phyloP scores from a whole-genome alignment of 108 stramenopile species.

The Poteriospumella lacustris region DNA sequence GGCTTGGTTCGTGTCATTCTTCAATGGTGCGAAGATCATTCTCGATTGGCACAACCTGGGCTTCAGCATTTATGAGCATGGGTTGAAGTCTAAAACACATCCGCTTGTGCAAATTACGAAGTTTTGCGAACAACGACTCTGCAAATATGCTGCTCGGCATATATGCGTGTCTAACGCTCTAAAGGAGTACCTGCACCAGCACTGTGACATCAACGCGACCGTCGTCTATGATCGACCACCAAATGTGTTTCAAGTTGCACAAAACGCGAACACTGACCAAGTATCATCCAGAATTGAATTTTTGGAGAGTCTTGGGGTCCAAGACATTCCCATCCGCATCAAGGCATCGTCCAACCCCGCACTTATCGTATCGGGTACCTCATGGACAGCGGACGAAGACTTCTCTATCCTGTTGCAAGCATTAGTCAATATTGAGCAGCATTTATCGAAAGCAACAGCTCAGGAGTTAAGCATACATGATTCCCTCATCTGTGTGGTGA shows the following conservation, averaged over 20 bases:
- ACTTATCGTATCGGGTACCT: conserved; percentile 80
- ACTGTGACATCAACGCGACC: conserved; percentile 52
- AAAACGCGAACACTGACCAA: conserved; percentile 23
- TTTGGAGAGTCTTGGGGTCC: conserved; percentile 25
- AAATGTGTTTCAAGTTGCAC: conserved; percentile 65
- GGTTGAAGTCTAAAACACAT: neutral
- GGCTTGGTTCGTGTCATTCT: conserved; percentile 57
- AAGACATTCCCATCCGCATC: conserved; percentile 32
- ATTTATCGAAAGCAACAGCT: conserved; percentile 11
- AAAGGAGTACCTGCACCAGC: conserved; percentile 65
- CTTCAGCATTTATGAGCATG: conserved; percentile 67
- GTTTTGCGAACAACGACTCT: conserved; percentile 63
- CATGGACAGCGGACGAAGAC: conserved; percentile 98
- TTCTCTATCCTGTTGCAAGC: conserved; percentile 85
- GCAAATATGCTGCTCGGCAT: conserved; percentile 69
- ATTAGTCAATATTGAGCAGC: conserved; percentile 59
- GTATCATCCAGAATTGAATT: conserved; percentile 21
- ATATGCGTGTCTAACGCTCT: conserved; percentile 84
- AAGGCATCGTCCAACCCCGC: conserved; percentile 64
- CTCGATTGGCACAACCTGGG: conserved; percentile 95
- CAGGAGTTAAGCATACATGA: neutral
- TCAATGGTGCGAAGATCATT: conserved; percentile 64
- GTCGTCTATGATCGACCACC: conserved; percentile 87
- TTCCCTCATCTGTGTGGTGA: conserved; percentile 68
- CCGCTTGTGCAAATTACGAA: conserved; percentile 38